Conservation (phyloP, 169 alveolate genomes). For the Cryptosporidium canis region DNA sequence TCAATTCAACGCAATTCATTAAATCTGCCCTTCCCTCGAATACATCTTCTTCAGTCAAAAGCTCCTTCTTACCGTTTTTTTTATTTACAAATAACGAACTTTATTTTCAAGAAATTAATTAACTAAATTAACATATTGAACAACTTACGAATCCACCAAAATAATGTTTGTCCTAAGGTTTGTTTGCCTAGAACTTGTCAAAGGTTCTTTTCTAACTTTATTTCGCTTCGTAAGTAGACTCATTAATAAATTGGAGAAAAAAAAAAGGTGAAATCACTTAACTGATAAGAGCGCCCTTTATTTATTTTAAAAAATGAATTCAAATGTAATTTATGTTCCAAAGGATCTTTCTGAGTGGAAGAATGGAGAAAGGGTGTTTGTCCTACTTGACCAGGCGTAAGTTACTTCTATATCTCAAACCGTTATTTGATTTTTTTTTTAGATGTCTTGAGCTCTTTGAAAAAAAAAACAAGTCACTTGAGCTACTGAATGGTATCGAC, state of each 20-base stretch:
- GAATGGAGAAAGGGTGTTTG: background rate
- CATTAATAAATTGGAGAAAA: background rate
- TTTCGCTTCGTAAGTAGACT: background rate
- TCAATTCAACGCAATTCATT: background rate
- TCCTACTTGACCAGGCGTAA: slow-evolving; percentile 67
- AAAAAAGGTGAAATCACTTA: background rate
- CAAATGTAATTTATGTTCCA: slow-evolving; percentile 51
- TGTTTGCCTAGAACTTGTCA: background rate
- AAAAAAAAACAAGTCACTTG: slow-evolving; percentile 29
- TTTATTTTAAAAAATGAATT: slow-evolving; percentile 33
- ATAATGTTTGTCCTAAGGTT: background rate
- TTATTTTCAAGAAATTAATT: background rate
- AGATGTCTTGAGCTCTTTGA: slow-evolving; percentile 53
- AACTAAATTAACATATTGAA: background rate
- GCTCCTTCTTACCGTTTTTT: slow-evolving; percentile 35
- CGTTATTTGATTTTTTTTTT: background rate
- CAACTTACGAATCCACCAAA: slow-evolving; percentile 48
- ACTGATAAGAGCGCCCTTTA: slow-evolving; percentile 44
- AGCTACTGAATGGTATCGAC: slow-evolving; percentile 71
- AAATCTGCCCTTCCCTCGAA: background rate
- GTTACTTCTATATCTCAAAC: background rate
- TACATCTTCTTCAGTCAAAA: slow-evolving; percentile 35
- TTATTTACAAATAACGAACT: slow-evolving; percentile 58
- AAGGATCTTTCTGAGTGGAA: slow-evolving; percentile 48
- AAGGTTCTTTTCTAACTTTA: slow-evolving; percentile 31